Evolutionary conservation across 139 green algal species (phyloP).

Genomic region (Micractinium conductrix): DNA sequence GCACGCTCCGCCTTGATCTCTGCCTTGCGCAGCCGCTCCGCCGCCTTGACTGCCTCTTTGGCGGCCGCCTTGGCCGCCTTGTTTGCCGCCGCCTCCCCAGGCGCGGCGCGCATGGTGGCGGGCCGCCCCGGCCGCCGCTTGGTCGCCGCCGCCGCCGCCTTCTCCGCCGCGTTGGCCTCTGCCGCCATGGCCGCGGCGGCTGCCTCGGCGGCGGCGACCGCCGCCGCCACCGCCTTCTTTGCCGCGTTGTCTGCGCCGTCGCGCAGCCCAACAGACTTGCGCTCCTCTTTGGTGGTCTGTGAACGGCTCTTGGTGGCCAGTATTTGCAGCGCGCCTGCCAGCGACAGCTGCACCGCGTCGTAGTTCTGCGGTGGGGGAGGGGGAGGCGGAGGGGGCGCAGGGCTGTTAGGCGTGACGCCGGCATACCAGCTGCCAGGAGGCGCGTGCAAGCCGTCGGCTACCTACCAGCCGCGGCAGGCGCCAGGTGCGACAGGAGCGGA

Average conservation of each 20-base stretch:
- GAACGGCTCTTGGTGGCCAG: slow-evolving; percentile 21
- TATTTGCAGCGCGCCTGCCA: slow-evolving; percentile 46
- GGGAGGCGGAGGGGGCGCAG: not conserved
- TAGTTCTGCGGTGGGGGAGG: not conserved
- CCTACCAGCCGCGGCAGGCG: not conserved
- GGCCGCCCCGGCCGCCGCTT: not conserved
- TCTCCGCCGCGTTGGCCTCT: not conserved
- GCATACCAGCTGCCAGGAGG: not conserved
- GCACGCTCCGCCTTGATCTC: too few species aligned
- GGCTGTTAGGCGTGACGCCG: not conserved
- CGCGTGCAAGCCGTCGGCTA: not conserved
- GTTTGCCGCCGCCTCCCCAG: not conserved
- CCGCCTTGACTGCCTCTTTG: too few species aligned
- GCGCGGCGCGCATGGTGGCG: not conserved
- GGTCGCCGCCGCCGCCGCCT: not conserved
- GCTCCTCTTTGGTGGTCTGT: not conserved
- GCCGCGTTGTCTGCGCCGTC: not conserved
- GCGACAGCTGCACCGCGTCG: slow-evolving; percentile 5
- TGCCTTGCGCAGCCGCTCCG: too few species aligned
- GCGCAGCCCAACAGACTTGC: not conserved
- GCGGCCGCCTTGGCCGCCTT: not conserved
- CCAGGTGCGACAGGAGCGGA: not conserved
- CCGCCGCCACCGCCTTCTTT: not conserved
- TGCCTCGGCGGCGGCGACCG: not conserved
- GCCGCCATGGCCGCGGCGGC: too few species aligned